These are phyloP conservation scores for Solanum virginianum DNA, from an alignment of 257 asterid species.

Conservation along the genomic window DNA sequence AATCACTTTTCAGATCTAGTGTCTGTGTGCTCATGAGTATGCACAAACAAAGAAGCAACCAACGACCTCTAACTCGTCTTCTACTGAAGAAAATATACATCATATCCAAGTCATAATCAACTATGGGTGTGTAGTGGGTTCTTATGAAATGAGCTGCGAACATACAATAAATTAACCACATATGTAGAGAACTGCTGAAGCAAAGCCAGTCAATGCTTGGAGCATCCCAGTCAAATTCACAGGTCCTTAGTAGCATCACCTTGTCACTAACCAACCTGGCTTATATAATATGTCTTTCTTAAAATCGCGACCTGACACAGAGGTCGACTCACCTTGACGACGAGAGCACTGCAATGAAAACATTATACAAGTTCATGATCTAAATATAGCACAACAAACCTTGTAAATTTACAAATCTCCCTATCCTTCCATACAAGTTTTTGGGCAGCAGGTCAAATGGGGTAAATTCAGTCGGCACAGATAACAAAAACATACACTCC, in stretches of 20 bases:
- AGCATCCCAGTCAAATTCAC: background rate
- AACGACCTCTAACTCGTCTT: background rate
- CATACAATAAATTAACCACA: background rate
- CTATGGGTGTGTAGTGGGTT: background rate
- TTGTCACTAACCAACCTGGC: constrained; percentile 86
- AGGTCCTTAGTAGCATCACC: constrained; percentile 23
- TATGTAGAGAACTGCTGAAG: background rate
- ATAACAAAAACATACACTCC: background rate
- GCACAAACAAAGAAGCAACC: background rate
- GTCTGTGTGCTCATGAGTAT: background rate
- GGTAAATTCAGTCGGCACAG: background rate
- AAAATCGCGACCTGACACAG: constrained; percentile 63
- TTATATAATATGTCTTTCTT: constrained; percentile 43
- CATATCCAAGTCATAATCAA: background rate
- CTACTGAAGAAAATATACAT: background rate
- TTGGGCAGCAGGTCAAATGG: background rate
- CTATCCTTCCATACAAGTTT: background rate
- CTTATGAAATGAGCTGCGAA: background rate
- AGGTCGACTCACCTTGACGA: constrained; percentile 78
- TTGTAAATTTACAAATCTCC: background rate
- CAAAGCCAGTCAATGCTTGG: background rate
- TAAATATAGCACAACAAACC: background rate
- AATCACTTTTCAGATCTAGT: background rate
- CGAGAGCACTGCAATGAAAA: constrained; percentile 66
- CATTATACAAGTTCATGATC: background rate